Percentiles rank a stretch among this genome's conserved stretches.
Conservation (phyloP, 108 stramenopile species). For the Skeletonema costatum region DNA sequence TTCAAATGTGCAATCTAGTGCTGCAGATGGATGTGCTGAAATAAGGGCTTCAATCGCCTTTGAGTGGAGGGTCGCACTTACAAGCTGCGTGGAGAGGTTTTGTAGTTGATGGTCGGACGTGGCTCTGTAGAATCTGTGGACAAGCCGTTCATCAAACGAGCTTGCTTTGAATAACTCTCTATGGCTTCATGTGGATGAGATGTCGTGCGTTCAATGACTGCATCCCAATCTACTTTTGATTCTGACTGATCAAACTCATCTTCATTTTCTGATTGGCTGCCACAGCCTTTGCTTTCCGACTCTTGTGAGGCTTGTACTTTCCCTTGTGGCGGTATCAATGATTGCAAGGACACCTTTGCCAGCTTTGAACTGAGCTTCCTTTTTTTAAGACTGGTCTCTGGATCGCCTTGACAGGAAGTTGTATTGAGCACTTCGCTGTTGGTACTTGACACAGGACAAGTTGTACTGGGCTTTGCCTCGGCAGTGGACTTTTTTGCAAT, state of each 20-base stretch:
- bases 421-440: neutral
- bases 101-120: conserved; percentile 6
- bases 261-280: neutral
- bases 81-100: conserved; percentile 37
- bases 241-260: neutral
- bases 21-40: conserved; percentile 26
- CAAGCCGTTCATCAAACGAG: no score
- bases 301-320: neutral
- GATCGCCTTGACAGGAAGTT: neutral
- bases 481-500: neutral
- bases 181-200: conserved; percentile 31
- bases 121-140: neutral
- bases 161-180: conserved; percentile 13
- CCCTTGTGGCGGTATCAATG: neutral
- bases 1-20: conserved; percentile 28
- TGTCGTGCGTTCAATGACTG: conserved; percentile 17
- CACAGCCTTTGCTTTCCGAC: neutral
- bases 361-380: neutral
- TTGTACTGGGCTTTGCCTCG: neutral
- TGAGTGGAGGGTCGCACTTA: conserved; percentile 22
- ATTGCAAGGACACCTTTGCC: neutral
- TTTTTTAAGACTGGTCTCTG: neutral
- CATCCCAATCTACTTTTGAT: conserved; percentile 17
- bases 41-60: conserved; percentile 29
- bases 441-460: neutral